A percentile compares a stretch with the other conserved stretches of the same genome.
phyloP scores from a whole-genome alignment of 2,329 filamentous ascomycete genomes.

The Emmonsiellopsis sp. region DNA sequence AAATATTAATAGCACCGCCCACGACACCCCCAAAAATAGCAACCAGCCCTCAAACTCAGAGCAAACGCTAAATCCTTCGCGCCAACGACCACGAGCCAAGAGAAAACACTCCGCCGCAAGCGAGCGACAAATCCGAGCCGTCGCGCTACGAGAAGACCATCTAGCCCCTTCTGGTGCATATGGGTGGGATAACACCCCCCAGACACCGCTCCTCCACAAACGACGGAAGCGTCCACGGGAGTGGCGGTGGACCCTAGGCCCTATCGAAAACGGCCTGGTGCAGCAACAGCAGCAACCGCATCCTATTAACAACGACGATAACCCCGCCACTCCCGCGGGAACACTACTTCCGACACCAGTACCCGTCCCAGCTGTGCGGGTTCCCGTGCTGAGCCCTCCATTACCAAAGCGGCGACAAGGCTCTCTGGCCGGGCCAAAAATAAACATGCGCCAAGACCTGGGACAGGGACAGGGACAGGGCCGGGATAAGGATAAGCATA shows the following conservation, averaged over 20 bases:
- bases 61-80: neutral
- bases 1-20: neutral
- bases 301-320: neutral
- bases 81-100: slow-evolving; percentile 6
- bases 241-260: slow-evolving; percentile 51
- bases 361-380: no score
- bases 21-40: neutral
- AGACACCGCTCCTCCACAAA: slow-evolving; percentile 46
- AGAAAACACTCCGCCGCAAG: slow-evolving; percentile 6
- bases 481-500: neutral
- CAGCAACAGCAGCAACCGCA: neutral
- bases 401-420: neutral
- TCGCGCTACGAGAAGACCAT: slow-evolving; percentile 31
- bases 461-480: neutral
- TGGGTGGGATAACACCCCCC: slow-evolving; percentile 38
- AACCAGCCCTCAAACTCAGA: slow-evolving; percentile 6
- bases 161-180: slow-evolving; percentile 23
- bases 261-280: slow-evolving; percentile 23
- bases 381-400: neutral
- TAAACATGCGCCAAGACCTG: neutral
- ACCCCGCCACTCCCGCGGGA: neutral
- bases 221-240: slow-evolving; percentile 45
- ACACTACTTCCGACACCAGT: neutral
- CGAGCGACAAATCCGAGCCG: slow-evolving; percentile 29
- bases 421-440: neutral